Conservation (phyloP, 2,329 filamentous ascomycete species). For the Ramularia collo-cygni region DNA sequence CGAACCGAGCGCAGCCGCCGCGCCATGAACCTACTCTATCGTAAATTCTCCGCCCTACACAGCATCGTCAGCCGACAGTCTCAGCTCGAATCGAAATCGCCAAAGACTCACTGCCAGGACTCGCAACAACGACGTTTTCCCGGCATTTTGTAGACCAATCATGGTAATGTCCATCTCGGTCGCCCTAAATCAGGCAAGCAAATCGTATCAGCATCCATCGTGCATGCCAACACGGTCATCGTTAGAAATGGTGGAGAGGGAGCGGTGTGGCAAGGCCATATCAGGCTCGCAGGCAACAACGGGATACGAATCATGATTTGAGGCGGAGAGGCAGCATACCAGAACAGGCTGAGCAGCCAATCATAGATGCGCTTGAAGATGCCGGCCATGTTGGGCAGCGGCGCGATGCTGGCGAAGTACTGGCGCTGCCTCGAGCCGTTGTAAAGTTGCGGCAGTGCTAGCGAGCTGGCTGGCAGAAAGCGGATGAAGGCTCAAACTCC, state of each 20-base stretch:
- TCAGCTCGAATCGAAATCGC: slow-evolving; percentile 9
- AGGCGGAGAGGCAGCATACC: slow-evolving; percentile 52
- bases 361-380: slow-evolving; percentile 94
- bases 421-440: too few species aligned
- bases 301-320: neutral
- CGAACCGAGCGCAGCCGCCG: slow-evolving; percentile 2
- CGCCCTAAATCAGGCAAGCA: slow-evolving; percentile 55
- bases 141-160: slow-evolving; percentile 96
- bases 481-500: slow-evolving; percentile 3
- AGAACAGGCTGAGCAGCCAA: slow-evolving; percentile 96
- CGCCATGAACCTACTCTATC: slow-evolving; percentile 68
- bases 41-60: slow-evolving; percentile 92
- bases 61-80: slow-evolving; percentile 31
- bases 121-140: slow-evolving; percentile 89
- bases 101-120: slow-evolving; percentile 78
- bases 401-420: slow-evolving; percentile 8
- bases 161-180: slow-evolving; percentile 99
- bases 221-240: neutral
- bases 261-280: slow-evolving; percentile 9
- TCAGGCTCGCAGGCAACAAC: slow-evolving; percentile 18
- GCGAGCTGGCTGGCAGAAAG: slow-evolving; percentile 1
- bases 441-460: neutral
- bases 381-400: slow-evolving; percentile 63
- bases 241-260: slow-evolving; percentile 2
- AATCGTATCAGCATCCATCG: slow-evolving; percentile 15